A percentile compares a stretch with the other conserved stretches of the same genome.
Conservation (phyloP, 768 basidiomycete genomes). For the Lactifluus piperatus region DNA sequence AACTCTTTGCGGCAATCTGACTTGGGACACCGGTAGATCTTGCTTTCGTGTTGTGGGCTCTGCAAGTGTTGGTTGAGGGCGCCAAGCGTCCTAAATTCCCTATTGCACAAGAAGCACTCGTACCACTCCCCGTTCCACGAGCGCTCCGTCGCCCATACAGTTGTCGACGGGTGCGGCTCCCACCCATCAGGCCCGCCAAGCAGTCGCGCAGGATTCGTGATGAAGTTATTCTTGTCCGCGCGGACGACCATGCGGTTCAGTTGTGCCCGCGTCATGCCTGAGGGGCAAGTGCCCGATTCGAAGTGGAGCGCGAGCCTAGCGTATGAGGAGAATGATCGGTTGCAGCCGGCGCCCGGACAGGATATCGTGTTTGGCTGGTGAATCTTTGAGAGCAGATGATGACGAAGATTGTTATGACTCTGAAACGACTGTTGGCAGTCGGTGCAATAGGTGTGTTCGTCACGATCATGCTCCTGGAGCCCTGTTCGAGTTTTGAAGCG, state of each 20-base stretch:
- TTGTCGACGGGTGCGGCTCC: neutral
- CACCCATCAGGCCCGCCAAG: neutral
- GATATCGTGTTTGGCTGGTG: slow-evolving; percentile 35
- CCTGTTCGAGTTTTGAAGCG: neutral
- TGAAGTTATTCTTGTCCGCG: neutral
- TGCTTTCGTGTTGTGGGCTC: slow-evolving; percentile 34
- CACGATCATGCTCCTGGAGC: slow-evolving; percentile 15
- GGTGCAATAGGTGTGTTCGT: slow-evolving; percentile 34
- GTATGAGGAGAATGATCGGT: slow-evolving; percentile 37
- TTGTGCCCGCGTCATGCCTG: slow-evolving; percentile 35
- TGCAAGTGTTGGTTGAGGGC: slow-evolving; percentile 54
- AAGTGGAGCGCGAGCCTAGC: slow-evolving; percentile 54
- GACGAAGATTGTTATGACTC: slow-evolving; percentile 31
- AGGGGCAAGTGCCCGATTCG: slow-evolving; percentile 49
- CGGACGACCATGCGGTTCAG: slow-evolving; percentile 7
- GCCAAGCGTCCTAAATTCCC: slow-evolving; percentile 30
- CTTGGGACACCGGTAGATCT: slow-evolving; percentile 11
- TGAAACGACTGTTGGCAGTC: slow-evolving; percentile 39
- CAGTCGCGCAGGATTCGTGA: neutral
- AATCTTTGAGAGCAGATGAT: slow-evolving; percentile 46
- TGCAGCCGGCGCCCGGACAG: slow-evolving; percentile 39
- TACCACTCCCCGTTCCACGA: slow-evolving; percentile 38
- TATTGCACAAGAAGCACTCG: slow-evolving; percentile 60
- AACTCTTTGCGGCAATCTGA: neutral
- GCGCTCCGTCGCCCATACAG: slow-evolving; percentile 28